Conservation (phyloP, 331 rosid genomes). For the Malus hybrid region DNA sequence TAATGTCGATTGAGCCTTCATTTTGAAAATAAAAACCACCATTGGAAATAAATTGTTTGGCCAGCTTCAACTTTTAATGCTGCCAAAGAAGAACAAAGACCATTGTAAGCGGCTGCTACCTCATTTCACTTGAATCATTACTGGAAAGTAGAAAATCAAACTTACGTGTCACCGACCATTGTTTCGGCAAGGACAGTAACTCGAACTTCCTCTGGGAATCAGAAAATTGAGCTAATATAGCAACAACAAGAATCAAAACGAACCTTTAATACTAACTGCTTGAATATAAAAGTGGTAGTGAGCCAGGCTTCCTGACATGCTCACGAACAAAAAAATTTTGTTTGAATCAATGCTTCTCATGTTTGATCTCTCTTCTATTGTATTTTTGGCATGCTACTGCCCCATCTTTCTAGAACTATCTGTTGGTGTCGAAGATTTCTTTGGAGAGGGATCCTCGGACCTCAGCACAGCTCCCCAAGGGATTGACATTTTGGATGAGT, state of each 20-base stretch:
- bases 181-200: conserved; percentile 26
- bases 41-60: conserved; percentile 42
- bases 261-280: conserved; percentile 25
- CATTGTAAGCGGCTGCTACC: conserved; percentile 32
- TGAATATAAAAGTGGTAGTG: conserved; percentile 31
- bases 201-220: conserved; percentile 33
- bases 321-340: neutral
- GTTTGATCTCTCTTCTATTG: too few relatives aligned
- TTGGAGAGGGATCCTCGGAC: too few relatives aligned
- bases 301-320: conserved; percentile 49
- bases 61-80: conserved; percentile 30
- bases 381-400: too few relatives aligned
- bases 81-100: conserved; percentile 37
- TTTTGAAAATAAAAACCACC: conserved; percentile 52
- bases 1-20: neutral
- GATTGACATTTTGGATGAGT: too few relatives aligned
- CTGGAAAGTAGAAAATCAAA: conserved; percentile 4
- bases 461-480: too few relatives aligned
- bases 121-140: conserved; percentile 16
- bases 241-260: conserved; percentile 19
- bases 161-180: conserved; percentile 21
- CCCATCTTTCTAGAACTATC: too few relatives aligned
- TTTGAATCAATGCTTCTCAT: too few relatives aligned
- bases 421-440: too few relatives aligned
- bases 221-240: conserved; percentile 42